Evolutionary conservation across 495 filamentous ascomycete species (phyloP), one percentile per base, ranked within the genome.

Genomic region (Saxophila tyrrhenica): DNA sequence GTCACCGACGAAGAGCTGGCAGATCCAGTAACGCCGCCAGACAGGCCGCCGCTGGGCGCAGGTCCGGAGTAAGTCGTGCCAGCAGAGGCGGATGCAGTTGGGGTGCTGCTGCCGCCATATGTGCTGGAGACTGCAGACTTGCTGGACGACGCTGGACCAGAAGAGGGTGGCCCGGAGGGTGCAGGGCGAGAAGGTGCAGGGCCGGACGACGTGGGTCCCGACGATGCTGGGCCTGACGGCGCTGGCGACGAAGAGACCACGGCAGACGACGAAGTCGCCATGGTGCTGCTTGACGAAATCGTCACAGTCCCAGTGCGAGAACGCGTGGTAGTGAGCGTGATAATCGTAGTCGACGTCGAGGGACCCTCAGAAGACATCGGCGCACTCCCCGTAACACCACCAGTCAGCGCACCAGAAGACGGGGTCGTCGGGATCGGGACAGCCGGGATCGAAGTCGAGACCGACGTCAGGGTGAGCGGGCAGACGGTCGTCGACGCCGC

Each of bases 401-500:
- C 29, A 5, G 13, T 13, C 29, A 35, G 13, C 7, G 7, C 13
- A 35, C 29, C 29, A 35, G 29, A 35, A 35, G 29, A 35, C 29
- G 29, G 29, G 5, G 29, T 35, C 7, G 29, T 35, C 5, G 29
- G 29, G 29, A 35, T 35, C 29, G 29, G 29, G 29, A n/a, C n/a
- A 17, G 7, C 19, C 41, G 41, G 41, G n/a, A 44, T 7, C 3
- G n/a, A 39, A 9, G 19, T 21, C 11, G 17, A 35, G 25, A 41
- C 22, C 17, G 58, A 52, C 2, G 59, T 64, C 21, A 61, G 45
- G 19, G 59, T 64, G 25, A 57, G 39, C 21, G 62, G 62, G 43
- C 62, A 64, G 55, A 64, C 52, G 10, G 62, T 64, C 3, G 62
- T 64, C 20, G 58, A 58, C 3, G 51, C 21, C n/a, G 62, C 23